phyloP scores from a whole-genome alignment of 2,329 filamentous ascomycete genomes.

The Aspergillus thermomutatus region DNA sequence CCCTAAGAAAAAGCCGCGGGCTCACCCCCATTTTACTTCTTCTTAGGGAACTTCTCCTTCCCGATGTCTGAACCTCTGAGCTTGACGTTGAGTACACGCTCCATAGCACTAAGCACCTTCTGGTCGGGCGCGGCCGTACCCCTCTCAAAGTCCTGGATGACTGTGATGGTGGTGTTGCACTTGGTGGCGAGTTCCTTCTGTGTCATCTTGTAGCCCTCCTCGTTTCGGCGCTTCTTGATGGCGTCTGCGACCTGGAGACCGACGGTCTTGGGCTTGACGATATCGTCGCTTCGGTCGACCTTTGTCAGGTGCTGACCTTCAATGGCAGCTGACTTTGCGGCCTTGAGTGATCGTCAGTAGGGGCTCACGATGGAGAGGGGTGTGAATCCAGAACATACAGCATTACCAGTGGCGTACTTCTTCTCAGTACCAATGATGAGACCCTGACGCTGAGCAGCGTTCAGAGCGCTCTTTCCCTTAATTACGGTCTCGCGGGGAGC shows the following conservation, averaged over 20 bases:
- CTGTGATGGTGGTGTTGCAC: conserved; percentile 78
- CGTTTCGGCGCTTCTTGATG: conserved; percentile 74
- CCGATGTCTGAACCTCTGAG: conserved; percentile 83
- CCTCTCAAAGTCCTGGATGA: conserved; percentile 83
- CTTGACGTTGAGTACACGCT: conserved; percentile 83
- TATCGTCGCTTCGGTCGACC: conserved; percentile 95
- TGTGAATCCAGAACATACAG: conserved; percentile 55
- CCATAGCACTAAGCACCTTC: conserved; percentile 73
- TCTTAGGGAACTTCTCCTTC: conserved; percentile 75
- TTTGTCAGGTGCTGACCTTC: conserved; percentile 97
- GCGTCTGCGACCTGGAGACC: conserved; percentile 76
- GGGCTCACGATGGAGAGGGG: neutral
- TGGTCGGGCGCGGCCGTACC: conserved; percentile 77
- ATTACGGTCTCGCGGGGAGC: conserved; percentile 79
- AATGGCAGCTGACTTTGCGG: conserved; percentile 44
- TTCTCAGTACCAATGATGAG: conserved; percentile 82
- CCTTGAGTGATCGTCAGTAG: conserved; percentile 31
- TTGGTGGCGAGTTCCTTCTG: conserved; percentile 84
- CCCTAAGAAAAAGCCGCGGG: conserved; percentile 21
- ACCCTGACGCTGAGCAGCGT: conserved; percentile 82
- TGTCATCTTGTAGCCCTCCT: conserved; percentile 90
- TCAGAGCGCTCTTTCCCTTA: conserved; percentile 77
- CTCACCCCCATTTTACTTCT: conserved; percentile 50
- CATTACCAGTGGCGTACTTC: conserved; percentile 77
- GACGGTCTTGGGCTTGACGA: conserved; percentile 93